Evolutionary conservation across 2,329 filamentous ascomycete species (phyloP), one percentile per base, ranked within the genome.

Genomic region (Neofusicoccum sp.): DNA sequence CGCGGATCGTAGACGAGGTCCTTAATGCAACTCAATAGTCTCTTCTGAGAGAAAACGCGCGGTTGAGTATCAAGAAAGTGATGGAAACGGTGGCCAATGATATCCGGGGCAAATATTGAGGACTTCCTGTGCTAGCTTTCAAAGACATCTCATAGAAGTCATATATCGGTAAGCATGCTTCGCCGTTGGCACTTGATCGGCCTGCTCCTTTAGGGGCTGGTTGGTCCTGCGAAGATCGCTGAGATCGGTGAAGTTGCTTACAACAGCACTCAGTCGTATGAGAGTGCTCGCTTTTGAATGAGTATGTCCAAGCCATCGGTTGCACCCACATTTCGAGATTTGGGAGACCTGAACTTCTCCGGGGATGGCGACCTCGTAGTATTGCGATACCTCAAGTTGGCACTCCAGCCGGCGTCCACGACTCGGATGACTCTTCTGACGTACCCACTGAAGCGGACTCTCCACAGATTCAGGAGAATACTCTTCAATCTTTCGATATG

Each of bases 1-100:
- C 76, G 67, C 72, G 70, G 44, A 66, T 74, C 7, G 71, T 78
- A n/a, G 72, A 74, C 34, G 64, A 63, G 22, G 58, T 68, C 5
- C 56, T 68, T 11, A 59, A 62, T 8, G 54, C 33, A 12, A 44
- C 9, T 2, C 28, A 37, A 12, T 44, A 28, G 28, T 37, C 11
- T 36, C 5, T 16, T 2, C 2, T 28, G 12, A 5, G 16, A 6
- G 6, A 8, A 54, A 22, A 22, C 22, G 22, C 22, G 22, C 22
- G 22, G 22, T 22, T 22, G 22, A 22, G 22, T 22, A 22, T 22
- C 22, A 22, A 22, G 22, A 22, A 22, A 22, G 22, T 22, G 22
- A 22, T 1, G 22, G 22, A 22, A 22, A 22, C 22, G 22, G 22
- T 22, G 22, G 22, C 22, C 22, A 22, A 22, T 22, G 22, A 22